Evolutionary conservation across 2,329 filamentous ascomycete species (phyloP).

Genomic region (Grosmannia clavigera): DNA sequence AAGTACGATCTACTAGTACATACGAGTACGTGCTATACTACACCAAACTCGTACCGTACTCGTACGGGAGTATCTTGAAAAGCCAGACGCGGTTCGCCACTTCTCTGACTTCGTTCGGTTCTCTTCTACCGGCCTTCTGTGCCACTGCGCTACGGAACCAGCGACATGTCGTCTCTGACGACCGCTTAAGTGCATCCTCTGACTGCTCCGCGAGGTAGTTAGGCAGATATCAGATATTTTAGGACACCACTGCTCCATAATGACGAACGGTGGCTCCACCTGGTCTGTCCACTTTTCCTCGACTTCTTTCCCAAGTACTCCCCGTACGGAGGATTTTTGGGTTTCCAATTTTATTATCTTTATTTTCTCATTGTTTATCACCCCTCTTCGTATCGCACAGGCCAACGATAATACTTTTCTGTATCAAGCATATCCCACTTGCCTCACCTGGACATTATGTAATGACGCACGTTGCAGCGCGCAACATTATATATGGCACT

Average conservation of each 20-base stretch:
- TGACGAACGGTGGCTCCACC: neutral
- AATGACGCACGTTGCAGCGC: neutral
- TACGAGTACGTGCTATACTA: too few species aligned
- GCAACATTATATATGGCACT: neutral
- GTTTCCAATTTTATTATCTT: neutral
- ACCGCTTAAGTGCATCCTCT: neutral
- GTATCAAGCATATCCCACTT: too few species aligned
- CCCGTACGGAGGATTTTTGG: too few species aligned
- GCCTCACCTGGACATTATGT: neutral
- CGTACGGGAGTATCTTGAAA: too few species aligned
- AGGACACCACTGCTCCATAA: neutral
- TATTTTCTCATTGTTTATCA: neutral
- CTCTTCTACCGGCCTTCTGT: too few species aligned
- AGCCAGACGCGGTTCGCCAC: too few species aligned
- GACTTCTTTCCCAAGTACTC: neutral
- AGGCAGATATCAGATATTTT: neutral
- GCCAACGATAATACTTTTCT: too few species aligned
- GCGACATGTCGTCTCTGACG: neutral
- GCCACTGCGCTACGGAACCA: too few species aligned
- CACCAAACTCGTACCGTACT: too few species aligned
- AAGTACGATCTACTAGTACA: too few species aligned
- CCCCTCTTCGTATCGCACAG: neutral
- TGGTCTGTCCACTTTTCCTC: neutral
- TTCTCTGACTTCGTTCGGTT: too few species aligned
- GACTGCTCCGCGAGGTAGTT: neutral